Evolutionary conservation across 2,329 filamentous ascomycete species (phyloP), one percentile per base, ranked within the genome.

Genomic region (Colletotrichum sp.): DNA sequence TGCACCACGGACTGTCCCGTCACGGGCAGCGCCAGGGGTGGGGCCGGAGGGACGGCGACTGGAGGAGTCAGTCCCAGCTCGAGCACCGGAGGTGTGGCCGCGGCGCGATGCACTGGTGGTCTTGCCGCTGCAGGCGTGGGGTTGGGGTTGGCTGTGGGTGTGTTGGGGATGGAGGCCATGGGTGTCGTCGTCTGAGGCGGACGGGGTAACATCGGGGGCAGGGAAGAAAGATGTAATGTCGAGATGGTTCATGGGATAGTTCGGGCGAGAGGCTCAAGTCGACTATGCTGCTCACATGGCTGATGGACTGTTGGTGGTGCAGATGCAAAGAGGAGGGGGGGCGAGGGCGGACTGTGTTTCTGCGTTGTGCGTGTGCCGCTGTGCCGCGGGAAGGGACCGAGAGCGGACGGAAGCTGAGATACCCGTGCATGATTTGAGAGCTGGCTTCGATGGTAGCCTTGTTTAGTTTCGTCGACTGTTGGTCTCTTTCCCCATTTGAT

Each of bases 1-100:
- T 89, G 87, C 73, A 86, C 85, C 0, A 77, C 77, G 7, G 77
- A 82, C 72, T 88, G 87, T 65, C 83, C 84, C 5, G 82, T 82
- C 16, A 80, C 82, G 2, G 82, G 67, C 52, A 65, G 57, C 34
- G 60, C 65, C 30, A 36, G 61, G 16, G 60, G 68, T 26, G 70
- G 64, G 52, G 39, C 67, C 34, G 60, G 57, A 9, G 43, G 34
- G 4, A 52, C 69, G 69, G 70, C 65, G 55, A 74, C 73, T n/a
- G 69, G 64, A 8, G 68, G 48, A 61, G 76, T 67, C 24, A 43
- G 28, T 3, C 57, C 36, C n/a, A 78, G 43, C 48, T 59, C 68
- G 18, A 75, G 68, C 60, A 75, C 59, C 24, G 75, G 67, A 24
- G 74, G 74, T 28, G 74, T 57, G 7, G 65, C 75, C 39, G 74